A percentile compares a stretch with the other conserved stretches of the same genome.
These are phyloP conservation scores for Mycogone perniciosa DNA, from an alignment of 2,329 filamentous ascomycete species.

Conservation along the genomic window DNA sequence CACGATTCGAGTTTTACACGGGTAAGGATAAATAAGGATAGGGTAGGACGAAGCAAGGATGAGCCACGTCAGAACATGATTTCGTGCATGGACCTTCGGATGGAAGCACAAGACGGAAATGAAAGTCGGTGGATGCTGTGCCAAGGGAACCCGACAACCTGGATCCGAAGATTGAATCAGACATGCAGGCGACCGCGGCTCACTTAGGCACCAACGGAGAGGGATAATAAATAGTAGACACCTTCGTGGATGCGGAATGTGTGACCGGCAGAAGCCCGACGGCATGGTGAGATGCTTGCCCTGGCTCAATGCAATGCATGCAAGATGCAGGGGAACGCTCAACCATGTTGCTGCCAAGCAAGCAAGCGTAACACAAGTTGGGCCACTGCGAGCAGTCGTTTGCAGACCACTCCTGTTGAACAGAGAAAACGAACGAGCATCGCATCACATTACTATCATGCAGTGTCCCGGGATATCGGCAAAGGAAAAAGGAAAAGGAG, in stretches of 20 bases:
- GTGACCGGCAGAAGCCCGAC: background rate
- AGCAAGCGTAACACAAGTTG: background rate
- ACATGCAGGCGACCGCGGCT: background rate
- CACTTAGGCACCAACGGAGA: background rate
- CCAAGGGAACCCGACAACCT: conserved; percentile 7
- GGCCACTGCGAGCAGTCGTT: background rate
- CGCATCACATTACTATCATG: background rate
- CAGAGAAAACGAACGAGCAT: background rate
- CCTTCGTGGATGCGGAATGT: background rate
- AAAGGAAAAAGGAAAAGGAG: conserved; percentile 1
- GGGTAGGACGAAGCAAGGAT: background rate
- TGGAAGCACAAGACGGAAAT: background rate
- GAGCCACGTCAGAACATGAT: background rate
- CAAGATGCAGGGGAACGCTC: background rate
- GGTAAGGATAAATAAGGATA: background rate
- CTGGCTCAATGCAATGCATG: background rate
- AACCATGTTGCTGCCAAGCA: background rate
- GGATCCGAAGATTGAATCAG: conserved; percentile 4
- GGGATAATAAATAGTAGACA: background rate
- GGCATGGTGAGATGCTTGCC: background rate
- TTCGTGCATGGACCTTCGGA: background rate
- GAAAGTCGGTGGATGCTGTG: background rate
- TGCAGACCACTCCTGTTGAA: background rate
- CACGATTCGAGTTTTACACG: background rate
- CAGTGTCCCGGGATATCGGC: background rate